Conservation (phyloP, 495 filamentous ascomycete genomes). For the Trichocladium antarcticum region DNA sequence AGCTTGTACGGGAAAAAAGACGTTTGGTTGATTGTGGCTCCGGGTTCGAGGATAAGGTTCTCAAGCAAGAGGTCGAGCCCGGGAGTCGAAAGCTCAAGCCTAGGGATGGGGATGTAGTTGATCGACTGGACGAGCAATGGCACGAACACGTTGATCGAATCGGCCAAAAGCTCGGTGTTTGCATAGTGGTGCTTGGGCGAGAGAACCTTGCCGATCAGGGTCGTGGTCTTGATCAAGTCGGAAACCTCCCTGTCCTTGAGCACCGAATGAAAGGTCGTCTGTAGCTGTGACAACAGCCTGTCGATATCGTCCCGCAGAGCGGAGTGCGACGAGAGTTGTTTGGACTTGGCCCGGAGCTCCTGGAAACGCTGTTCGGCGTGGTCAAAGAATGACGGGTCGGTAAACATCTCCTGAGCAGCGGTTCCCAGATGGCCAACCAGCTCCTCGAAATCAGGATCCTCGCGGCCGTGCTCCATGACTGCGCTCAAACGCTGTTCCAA, state of each 20-base stretch:
- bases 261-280: slow-evolving; percentile 55
- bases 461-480: slow-evolving; percentile 61
- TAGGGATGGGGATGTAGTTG: slow-evolving; percentile 79
- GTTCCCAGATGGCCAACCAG: slow-evolving; percentile 60
- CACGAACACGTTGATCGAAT: slow-evolving; percentile 65
- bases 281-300: slow-evolving; percentile 55
- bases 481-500: slow-evolving; percentile 54
- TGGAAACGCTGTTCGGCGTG: slow-evolving; percentile 57
- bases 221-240: slow-evolving; percentile 52
- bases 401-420: slow-evolving; percentile 71
- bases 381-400: slow-evolving; percentile 72
- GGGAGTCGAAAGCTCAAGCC: slow-evolving; percentile 72
- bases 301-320: slow-evolving; percentile 63
- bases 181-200: slow-evolving; percentile 44
- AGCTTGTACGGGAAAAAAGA: slow-evolving; percentile 85
- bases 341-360: slow-evolving; percentile 57
- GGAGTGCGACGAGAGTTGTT: slow-evolving; percentile 50
- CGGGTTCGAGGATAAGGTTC: slow-evolving; percentile 83
- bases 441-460: slow-evolving; percentile 74
- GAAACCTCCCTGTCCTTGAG: slow-evolving; percentile 57
- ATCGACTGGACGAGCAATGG: slow-evolving; percentile 64
- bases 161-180: slow-evolving; percentile 60
- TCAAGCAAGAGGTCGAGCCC: slow-evolving; percentile 78
- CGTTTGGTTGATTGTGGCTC: slow-evolving; percentile 67
- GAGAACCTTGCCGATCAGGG: slow-evolving; percentile 53